phyloP scores from a whole-genome alignment of 768 basidiomycete genomes.

The Neoboletus brunneissimus region DNA sequence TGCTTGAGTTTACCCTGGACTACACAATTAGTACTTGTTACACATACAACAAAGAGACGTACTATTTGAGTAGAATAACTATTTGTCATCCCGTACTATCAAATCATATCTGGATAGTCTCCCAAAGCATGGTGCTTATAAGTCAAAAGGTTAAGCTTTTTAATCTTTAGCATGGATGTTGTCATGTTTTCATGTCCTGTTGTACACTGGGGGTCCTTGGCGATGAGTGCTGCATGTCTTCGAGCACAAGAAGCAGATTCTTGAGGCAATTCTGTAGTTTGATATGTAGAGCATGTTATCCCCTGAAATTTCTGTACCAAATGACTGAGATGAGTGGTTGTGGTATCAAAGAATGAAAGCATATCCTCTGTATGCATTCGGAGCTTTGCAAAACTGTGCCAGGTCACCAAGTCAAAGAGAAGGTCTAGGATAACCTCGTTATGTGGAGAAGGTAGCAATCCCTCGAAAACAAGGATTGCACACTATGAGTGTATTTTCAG shows the following conservation, averaged over 20 bases:
- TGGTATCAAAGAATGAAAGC: background rate
- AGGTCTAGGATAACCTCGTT: background rate
- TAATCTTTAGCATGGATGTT: background rate
- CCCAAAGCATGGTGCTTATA: constrained; percentile 18
- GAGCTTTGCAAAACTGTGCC: background rate
- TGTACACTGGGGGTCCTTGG: background rate
- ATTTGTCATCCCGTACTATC: constrained; percentile 33
- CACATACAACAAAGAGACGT: background rate
- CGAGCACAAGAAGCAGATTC: background rate
- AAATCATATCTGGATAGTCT: constrained; percentile 14
- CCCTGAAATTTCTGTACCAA: background rate
- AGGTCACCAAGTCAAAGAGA: background rate
- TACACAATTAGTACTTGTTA: background rate
- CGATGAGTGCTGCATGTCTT: background rate
- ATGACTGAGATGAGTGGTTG: background rate
- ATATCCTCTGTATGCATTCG: background rate
- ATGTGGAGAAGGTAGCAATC: background rate
- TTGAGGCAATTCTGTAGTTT: background rate
- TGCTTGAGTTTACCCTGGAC: constrained; percentile 40
- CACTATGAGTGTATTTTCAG: background rate
- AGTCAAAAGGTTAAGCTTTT: constrained; percentile 11
- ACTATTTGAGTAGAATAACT: constrained; percentile 33
- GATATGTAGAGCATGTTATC: background rate
- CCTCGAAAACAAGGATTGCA: background rate
- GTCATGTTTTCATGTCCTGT: accelerated